Base-by-base conservation (phyloP, 1,284 basidiomycete species). In the Rhodotorula glutinis region DNA sequence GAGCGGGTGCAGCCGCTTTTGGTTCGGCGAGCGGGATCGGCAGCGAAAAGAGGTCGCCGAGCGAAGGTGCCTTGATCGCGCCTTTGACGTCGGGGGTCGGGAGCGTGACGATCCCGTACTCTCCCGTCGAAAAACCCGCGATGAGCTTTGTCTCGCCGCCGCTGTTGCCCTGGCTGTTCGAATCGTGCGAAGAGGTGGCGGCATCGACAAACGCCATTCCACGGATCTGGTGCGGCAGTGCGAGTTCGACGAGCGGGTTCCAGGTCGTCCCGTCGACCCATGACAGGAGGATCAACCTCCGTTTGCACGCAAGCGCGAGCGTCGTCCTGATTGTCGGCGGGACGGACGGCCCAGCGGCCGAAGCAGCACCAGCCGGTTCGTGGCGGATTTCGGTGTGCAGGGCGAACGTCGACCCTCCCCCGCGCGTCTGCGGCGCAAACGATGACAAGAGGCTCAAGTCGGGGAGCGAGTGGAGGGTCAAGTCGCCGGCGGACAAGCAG, bases 281-380 rank as follows among this genome's bases (percentile, higher is more conserved):
- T 5, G 85, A 83, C 76, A 92, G 93, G 17, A 97, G 80, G 2
- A 95, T 85, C 1, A 92, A 84, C 77, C 88, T 91, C 70, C 93
- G 85, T 72, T 88, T 82, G 75, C 92, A 94, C 21, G 92, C 94
- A 11, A 98, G 83, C 7, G 92, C 84, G 14, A 98, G 82, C 64
- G 86, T 84, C 1, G 90, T 90, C n/a, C 90, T 81, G 23, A 87
- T 63, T 17, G 49, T 65, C 60, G 53, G 63, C 54, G 21, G 62
- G 51, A 16, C 8, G 9, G 43, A 16, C 43, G 8, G 43, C 43
- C 4, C 9, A 5, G 3, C 16, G 16, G 46, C 23, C 55, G 25
- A 47, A 17, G 54, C 51, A 21, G 2, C 27, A 17, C 11, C 53
- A 44, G 44, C 27, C 25, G 17, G 43, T 9, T 47, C 21, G 8